Conservation (phyloP, 1,284 basidiomycete species). For the Afroboletus lepidellus region DNA sequence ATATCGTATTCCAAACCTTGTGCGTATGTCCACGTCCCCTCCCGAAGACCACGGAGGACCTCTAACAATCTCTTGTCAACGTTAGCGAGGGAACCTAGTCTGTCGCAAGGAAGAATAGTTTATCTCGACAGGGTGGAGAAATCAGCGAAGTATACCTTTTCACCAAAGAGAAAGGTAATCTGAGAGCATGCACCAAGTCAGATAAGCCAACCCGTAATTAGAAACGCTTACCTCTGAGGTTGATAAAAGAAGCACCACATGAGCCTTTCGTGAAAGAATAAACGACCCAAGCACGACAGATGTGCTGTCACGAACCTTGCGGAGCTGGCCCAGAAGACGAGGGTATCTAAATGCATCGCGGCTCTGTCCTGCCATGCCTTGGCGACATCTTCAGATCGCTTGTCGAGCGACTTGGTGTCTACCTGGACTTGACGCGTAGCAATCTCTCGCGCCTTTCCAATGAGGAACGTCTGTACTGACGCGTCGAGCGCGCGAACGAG, state of each 20-base stretch:
- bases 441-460: slow-evolving; percentile 9
- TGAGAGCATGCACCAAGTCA: slow-evolving; percentile 28
- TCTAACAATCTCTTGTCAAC: slow-evolving; percentile 59
- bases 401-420: slow-evolving; percentile 3
- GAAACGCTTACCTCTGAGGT: slow-evolving; percentile 52
- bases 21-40: slow-evolving; percentile 58
- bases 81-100: slow-evolving; percentile 68
- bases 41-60: slow-evolving; percentile 51
- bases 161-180: slow-evolving; percentile 69
- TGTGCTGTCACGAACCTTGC: slow-evolving; percentile 51
- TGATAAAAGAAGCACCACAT: slow-evolving; percentile 85
- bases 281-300: background rate
- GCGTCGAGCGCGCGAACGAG: slow-evolving; percentile 70
- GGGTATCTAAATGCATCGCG: slow-evolving; percentile 54
- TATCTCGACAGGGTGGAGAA: background rate
- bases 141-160: slow-evolving; percentile 47
- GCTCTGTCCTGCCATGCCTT: slow-evolving; percentile 18
- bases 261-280: slow-evolving; percentile 46
- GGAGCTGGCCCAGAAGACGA: slow-evolving; percentile 73
- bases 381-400: slow-evolving; percentile 6
- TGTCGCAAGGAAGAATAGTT: slow-evolving; percentile 19
- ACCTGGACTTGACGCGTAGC: background rate
- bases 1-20: slow-evolving; percentile 40
- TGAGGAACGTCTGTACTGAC: slow-evolving; percentile 42
- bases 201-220: background rate